These are phyloP conservation scores for Penicillium verhagenii DNA, from an alignment of 495 filamentous ascomycete genomes.

Conservation along the genomic window DNA sequence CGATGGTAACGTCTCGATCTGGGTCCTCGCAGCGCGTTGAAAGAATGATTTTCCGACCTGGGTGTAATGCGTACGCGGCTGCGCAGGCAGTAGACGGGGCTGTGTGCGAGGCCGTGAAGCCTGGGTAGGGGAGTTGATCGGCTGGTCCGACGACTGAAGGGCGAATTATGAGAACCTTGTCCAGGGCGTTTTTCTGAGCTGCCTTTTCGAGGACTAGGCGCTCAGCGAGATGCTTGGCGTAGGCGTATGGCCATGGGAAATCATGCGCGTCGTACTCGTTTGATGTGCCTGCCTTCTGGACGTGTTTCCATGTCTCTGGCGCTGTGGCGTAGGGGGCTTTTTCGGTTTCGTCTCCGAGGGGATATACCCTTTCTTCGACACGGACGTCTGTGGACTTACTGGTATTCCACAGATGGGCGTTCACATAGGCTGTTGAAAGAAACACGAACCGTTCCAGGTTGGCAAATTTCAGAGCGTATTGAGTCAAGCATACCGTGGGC, in stretches of 20 bases:
- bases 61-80: slow-evolving; percentile 25
- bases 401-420: slow-evolving; percentile 23
- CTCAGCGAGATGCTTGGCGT: slow-evolving; percentile 26
- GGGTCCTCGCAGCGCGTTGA: slow-evolving; percentile 20
- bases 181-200: slow-evolving; percentile 15
- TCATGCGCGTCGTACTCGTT: slow-evolving; percentile 25
- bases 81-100: slow-evolving; percentile 23
- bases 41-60: slow-evolving; percentile 19
- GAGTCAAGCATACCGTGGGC: slow-evolving; percentile 21
- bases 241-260: slow-evolving; percentile 29
- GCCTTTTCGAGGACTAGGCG: slow-evolving; percentile 19
- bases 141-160: slow-evolving; percentile 27
- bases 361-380: slow-evolving; percentile 22
- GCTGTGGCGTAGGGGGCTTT: slow-evolving; percentile 9
- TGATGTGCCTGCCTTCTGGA: slow-evolving; percentile 21
- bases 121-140: slow-evolving; percentile 21
- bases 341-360: slow-evolving; percentile 12
- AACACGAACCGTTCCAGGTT: slow-evolving; percentile 27
- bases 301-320: slow-evolving; percentile 14
- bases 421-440: slow-evolving; percentile 24
- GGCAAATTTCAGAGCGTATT: slow-evolving; percentile 26
- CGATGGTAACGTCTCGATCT: slow-evolving; percentile 23
- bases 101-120: slow-evolving; percentile 19
- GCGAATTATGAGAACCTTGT: slow-evolving; percentile 26
- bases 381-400: slow-evolving; percentile 17